A percentile compares a stretch with the other conserved stretches of the same genome.
Evolutionary conservation across 306 rosid genomes (phyloP).

Genomic region (Acacia acuminata): DNA sequence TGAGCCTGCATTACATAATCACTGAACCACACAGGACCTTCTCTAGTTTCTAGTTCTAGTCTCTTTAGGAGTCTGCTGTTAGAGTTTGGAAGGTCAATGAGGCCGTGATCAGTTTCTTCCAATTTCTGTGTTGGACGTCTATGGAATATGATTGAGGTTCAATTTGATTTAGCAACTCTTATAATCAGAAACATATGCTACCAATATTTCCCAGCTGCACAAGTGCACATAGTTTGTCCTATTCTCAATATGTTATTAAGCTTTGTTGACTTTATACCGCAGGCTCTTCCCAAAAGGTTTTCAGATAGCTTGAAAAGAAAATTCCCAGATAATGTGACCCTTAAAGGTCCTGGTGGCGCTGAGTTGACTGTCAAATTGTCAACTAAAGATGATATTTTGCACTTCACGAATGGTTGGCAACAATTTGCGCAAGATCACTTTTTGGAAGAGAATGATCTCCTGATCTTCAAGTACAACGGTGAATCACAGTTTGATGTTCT

Average conservation of each 20-base stretch:
- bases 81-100: not conserved
- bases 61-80: not conserved
- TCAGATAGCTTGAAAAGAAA: constrained; percentile 51
- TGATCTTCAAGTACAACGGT: constrained; percentile 68
- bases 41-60: not conserved
- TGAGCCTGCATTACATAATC: not conserved
- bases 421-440: constrained; percentile 57
- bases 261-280: constrained; percentile 26
- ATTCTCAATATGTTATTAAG: not conserved
- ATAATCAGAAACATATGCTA: not conserved
- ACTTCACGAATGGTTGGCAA: constrained; percentile 61
- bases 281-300: constrained; percentile 71
- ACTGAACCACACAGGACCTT: not conserved
- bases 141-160: not conserved
- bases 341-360: constrained; percentile 69
- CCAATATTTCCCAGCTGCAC: not conserved
- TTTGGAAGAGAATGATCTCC: constrained; percentile 62
- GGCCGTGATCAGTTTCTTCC: not conserved
- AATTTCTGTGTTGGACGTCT: not conserved
- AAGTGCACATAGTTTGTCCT: not conserved
- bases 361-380: constrained; percentile 55
- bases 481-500: constrained; percentile 59
- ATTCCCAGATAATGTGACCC: constrained; percentile 51
- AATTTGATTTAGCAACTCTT: not conserved
- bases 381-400: constrained; percentile 36